phyloP scores from a whole-genome alignment of 139 green algal genomes.

The Protoeuglena noctilucae region DNA sequence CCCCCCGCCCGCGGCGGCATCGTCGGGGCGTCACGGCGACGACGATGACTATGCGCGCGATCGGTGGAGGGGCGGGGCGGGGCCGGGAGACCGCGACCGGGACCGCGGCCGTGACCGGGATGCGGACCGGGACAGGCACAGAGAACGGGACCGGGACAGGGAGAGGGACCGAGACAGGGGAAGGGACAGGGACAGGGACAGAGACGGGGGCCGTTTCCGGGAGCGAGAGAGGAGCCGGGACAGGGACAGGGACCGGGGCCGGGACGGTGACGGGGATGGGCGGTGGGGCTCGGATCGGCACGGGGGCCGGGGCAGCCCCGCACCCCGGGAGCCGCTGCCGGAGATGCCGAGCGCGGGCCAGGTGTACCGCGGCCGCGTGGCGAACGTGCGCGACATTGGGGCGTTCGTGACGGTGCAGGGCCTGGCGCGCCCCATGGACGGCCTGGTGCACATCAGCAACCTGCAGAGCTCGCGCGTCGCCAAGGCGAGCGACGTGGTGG shows the following conservation, averaged over 20 bases:
- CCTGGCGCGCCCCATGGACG: conserved; percentile 47
- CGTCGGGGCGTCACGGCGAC: not conserved
- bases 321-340: not conserved
- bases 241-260: conserved; percentile 10
- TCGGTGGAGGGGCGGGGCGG: not conserved
- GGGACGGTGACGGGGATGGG: not conserved
- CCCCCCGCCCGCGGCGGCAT: too few species aligned
- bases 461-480: conserved; percentile 47
- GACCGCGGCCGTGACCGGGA: conserved; percentile 12
- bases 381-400: conserved; percentile 83
- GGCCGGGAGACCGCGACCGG: conserved; percentile 4
- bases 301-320: too few species aligned
- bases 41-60: conserved; percentile 10
- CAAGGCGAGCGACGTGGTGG: conserved; percentile 56
- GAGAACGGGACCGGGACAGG: conserved; percentile 11
- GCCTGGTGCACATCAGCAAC: conserved; percentile 81
- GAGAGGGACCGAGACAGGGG: conserved; percentile 1
- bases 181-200: conserved; percentile 3
- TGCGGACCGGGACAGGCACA: conserved; percentile 3
- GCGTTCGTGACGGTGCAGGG: conserved; percentile 85
- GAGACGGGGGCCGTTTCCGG: conserved; percentile 1
- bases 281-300: too few species aligned
- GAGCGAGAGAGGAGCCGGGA: conserved; percentile 11
- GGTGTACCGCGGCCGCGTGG: conserved; percentile 57
- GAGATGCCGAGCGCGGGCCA: conserved; percentile 8